phyloP scores from a whole-genome alignment of 2,329 filamentous ascomycete genomes.

The Apiospora phragmitis region DNA sequence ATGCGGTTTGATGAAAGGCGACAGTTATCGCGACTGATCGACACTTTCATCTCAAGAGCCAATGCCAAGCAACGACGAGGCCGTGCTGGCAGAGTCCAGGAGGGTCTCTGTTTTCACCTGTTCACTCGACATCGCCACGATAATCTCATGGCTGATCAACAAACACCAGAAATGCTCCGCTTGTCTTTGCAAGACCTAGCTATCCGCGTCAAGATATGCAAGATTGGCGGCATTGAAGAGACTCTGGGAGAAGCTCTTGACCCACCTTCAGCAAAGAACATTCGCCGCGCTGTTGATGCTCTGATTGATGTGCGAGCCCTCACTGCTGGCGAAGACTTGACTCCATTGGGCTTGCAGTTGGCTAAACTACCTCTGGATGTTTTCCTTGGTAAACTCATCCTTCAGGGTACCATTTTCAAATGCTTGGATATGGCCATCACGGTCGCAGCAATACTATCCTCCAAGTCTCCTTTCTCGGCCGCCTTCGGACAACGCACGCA shows the following conservation, averaged over 20 bases:
- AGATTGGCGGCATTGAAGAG: conserved; percentile 88
- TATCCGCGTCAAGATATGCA: conserved; percentile 96
- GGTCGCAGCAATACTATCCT: conserved; percentile 88
- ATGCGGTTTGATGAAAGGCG: conserved; percentile 95
- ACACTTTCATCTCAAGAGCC: conserved; percentile 92
- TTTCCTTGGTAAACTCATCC: conserved; percentile 88
- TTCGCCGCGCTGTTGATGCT: conserved; percentile 87
- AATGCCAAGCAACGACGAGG: conserved; percentile 95
- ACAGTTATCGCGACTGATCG: conserved; percentile 86
- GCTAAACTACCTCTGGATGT: conserved; percentile 90
- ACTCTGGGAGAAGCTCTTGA: conserved; percentile 87
- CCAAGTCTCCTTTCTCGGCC: conserved; percentile 89
- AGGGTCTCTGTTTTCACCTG: conserved; percentile 92
- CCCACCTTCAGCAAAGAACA: conserved; percentile 87
- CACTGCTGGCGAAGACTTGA: conserved; percentile 79
- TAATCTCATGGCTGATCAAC: conserved; percentile 81
- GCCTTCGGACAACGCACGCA: conserved; percentile 82
- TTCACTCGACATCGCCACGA: conserved; percentile 92
- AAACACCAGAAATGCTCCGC: conserved; percentile 94
- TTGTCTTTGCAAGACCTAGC: conserved; percentile 92
- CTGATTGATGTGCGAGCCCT: conserved; percentile 91
- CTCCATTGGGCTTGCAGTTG: conserved; percentile 81
- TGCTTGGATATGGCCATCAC: conserved; percentile 92
- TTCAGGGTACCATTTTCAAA: conserved; percentile 83
- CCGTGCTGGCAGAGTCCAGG: conserved; percentile 91